Evolutionary conservation across 2,329 filamentous ascomycete species (phyloP), one percentile per base, ranked within the genome.

Genomic region (Penicillium crustosum): DNA sequence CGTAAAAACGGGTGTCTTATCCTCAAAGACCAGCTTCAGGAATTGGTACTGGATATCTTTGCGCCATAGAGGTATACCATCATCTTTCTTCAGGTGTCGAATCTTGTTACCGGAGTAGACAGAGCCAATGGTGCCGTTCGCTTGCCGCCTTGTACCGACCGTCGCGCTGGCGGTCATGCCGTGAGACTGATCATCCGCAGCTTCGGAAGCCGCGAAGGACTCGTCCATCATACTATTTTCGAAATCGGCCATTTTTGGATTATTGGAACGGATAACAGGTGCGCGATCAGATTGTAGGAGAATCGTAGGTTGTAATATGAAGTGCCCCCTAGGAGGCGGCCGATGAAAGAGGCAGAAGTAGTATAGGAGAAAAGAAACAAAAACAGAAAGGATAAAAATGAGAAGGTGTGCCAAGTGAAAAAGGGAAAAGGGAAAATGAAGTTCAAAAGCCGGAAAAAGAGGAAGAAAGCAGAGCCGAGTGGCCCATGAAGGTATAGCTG

Each of bases 1-100:
- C 71, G 91, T 96, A 74, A 99, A 99, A 70, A 92, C 92, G 2
- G 73, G 70, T 1, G 75, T 81, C 58, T 82, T 77, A 69, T 88
- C 84, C 67, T 86, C 82, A 69, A 87, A 87, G 62, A 88, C 85
- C 29, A 82, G 74, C 63, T 81, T 82, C 56, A 88, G 76, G 64
- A 88, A 88, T 70, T 86, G 83, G 66, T 83, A 86, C 71, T 88
- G 85, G 50, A 88, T 88, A 69, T 88, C 85, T 71, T 85, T 86
- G 68, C 85, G 81, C 85, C 85, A 88, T 1, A 88, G 76, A 21
- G 85, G 85, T 43, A 86, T 84, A 53, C 85, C 85, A 68, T 88
- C 85, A 62, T 87, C 85, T 68, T 88, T 88, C 75, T 88, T 88
- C 53, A 88, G 74, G 66, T 88, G 85, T 58, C 83, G 76, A 62